Evolutionary conservation across 2,329 filamentous ascomycete genomes (phyloP).

Genomic region (Cladosporium phlei): DNA sequence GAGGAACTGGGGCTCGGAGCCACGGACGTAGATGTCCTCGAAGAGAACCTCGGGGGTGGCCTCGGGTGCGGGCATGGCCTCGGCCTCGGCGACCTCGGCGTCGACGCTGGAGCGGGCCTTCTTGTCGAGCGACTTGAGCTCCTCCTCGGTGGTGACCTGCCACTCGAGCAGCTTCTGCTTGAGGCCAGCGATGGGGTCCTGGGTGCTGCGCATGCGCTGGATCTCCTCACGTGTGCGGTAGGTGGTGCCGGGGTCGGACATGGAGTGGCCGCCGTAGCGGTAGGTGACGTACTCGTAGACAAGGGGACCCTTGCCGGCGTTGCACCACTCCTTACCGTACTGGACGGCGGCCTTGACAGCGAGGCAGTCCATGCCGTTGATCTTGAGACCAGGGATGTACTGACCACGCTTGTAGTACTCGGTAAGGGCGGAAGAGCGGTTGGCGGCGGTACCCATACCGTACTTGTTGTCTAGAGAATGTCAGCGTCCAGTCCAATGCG

Average conservation of each 20-base stretch:
- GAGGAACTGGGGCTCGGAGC: constrained; percentile 82
- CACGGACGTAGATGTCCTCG: constrained; percentile 92
- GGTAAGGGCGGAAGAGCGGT: constrained; percentile 88
- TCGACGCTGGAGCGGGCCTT: constrained; percentile 80
- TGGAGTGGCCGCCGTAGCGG: constrained; percentile 98
- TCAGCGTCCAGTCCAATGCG: constrained; percentile 18
- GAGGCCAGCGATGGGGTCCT: constrained; percentile 95
- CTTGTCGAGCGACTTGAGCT: constrained; percentile 96
- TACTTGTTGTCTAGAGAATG: constrained; percentile 87
- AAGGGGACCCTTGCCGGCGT: constrained; percentile 79
- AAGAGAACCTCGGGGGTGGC: constrained; percentile 76
- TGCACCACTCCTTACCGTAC: constrained; percentile 85
- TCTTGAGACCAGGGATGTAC: constrained; percentile 98
- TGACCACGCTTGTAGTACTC: constrained; percentile 99
- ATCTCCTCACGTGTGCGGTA: constrained; percentile 99
- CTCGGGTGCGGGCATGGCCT: constrained; percentile 80
- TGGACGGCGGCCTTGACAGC: constrained; percentile 94
- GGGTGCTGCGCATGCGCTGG: constrained; percentile 97
- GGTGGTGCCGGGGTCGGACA: constrained; percentile 98
- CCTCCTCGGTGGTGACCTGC: constrained; percentile 84
- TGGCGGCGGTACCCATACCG: constrained; percentile 96
- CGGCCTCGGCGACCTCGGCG: constrained; percentile 82
- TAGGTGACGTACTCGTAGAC: constrained; percentile 99
- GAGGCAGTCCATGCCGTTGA: constrained; percentile 99
- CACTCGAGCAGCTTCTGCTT: constrained; percentile 98